Evolutionary conservation across 83 land plant species (phyloP), one percentile per base, ranked within the genome.

Genomic region (Picea mariana): DNA sequence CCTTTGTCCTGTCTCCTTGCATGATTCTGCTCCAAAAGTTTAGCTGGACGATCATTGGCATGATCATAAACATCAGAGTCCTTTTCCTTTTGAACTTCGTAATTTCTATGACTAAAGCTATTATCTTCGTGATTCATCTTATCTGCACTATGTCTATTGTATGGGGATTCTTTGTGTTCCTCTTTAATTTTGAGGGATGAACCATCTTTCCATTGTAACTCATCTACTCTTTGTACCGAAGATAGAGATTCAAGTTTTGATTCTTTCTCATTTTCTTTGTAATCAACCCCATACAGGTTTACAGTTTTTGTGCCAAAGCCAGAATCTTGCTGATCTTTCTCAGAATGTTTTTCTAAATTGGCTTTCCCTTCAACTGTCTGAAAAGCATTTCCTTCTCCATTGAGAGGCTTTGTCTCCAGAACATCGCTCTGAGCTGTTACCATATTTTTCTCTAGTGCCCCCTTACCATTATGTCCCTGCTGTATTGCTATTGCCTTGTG

Each of bases 401-500:
- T 49, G 16, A 26, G 21, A 73, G 77, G 58, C 42, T 9, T 73
- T 73, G 77, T n/a, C n/a, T 73, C 77, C 3, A 24, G 21, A 73
- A 73, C 58, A n/a, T 47, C 26, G 12, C 9, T 15, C 42, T 77
- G 40, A 26, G 40, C 42, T 58, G 34, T 27, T 15, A 6, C 26
- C 16, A 52, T 59, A 77, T 27, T 34, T 52, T 77, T 9, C 62
- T 59, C 31, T 2, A 64, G 62, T 17, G 26, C 13, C 52, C 58
- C 68, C 9, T 66, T 66, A 66, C 8, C 8, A 20, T 81, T 31
- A 61, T 94, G 95, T 20, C 95, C 91, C 12, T 85, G 84, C 65
- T 82, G 81, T 31, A 59, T 5, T 72, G 98, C 96, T 67, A 93
- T 90, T 21, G 59, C 72, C 68, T 26, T 89, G 85, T 93, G 93